Evolutionary conservation across 2,329 filamentous ascomycete species (phyloP).

Genomic region (Trichoderma koningiopsis): DNA sequence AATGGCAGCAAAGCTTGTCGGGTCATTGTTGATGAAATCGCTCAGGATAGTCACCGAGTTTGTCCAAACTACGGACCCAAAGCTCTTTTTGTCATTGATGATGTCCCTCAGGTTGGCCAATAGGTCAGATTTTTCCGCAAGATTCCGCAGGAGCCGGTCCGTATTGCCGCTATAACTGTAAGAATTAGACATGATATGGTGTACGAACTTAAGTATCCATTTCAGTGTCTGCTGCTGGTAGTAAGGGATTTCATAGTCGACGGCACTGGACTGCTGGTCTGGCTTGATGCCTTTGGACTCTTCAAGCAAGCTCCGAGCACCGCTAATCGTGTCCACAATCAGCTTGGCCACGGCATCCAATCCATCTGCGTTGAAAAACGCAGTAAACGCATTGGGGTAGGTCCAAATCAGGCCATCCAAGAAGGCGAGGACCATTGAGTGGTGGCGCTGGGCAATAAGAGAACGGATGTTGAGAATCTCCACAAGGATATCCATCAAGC

Average conservation of each 20-base stretch:
- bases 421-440: slow-evolving; percentile 82
- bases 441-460: slow-evolving; percentile 76
- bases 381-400: slow-evolving; percentile 80
- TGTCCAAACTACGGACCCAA: slow-evolving; percentile 94
- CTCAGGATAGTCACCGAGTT: slow-evolving; percentile 89
- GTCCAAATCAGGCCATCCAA: slow-evolving; percentile 86
- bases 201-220: slow-evolving; percentile 93
- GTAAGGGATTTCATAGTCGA: slow-evolving; percentile 92
- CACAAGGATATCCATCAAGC: slow-evolving; percentile 85
- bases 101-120: slow-evolving; percentile 78
- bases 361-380: slow-evolving; percentile 78
- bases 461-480: slow-evolving; percentile 86
- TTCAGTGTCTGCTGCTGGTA: slow-evolving; percentile 92
- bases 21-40: slow-evolving; percentile 98
- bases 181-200: slow-evolving; percentile 87
- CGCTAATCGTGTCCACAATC: slow-evolving; percentile 74
- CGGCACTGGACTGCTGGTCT: slow-evolving; percentile 72
- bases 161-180: slow-evolving; percentile 73
- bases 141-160: slow-evolving; percentile 84
- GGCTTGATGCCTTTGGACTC: slow-evolving; percentile 71
- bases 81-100: slow-evolving; percentile 75
- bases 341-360: slow-evolving; percentile 90
- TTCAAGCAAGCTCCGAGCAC: slow-evolving; percentile 66
- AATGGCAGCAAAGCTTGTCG: slow-evolving; percentile 94
- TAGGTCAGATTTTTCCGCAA: slow-evolving; percentile 89